These are phyloP conservation scores for Tolypocladium amazonense DNA, from an alignment of 2,329 filamentous ascomycete genomes.

Conservation along the genomic window DNA sequence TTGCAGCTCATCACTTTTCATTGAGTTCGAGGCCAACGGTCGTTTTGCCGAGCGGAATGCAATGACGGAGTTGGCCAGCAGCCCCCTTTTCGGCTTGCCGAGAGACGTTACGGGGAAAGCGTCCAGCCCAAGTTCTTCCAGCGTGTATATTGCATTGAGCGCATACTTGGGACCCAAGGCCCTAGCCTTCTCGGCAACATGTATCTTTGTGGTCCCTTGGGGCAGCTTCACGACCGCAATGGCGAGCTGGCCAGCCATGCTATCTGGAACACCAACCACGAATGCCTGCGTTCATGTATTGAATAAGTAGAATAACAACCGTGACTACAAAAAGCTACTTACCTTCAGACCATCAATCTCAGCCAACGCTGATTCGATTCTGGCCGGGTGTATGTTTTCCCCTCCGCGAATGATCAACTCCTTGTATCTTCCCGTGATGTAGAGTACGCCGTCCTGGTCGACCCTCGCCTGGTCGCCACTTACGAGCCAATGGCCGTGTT, in stretches of 20 bases:
- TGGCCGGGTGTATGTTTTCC: constrained; percentile 30
- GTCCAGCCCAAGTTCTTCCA: constrained; percentile 27
- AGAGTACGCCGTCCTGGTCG: constrained; percentile 23
- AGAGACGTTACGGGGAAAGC: constrained; percentile 29
- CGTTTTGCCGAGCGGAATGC: constrained; percentile 1
- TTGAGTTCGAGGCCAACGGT: not conserved
- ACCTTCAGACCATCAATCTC: constrained; percentile 21
- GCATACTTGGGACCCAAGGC: constrained; percentile 25
- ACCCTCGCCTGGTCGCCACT: constrained; percentile 32
- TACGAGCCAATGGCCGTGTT: constrained; percentile 21
- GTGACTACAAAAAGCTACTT: not conserved
- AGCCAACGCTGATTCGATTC: constrained; percentile 23
- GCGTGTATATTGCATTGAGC: constrained; percentile 27
- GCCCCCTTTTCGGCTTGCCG: constrained; percentile 32
- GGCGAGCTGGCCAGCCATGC: constrained; percentile 34
- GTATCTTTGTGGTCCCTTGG: constrained; percentile 17
- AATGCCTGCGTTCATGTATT: constrained; percentile 17
- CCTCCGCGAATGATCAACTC: constrained; percentile 34
- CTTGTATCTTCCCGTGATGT: constrained; percentile 31
- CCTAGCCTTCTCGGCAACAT: constrained; percentile 18
- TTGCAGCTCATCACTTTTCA: not conserved
- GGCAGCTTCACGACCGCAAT: constrained; percentile 30
- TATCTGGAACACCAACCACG: constrained; percentile 32
- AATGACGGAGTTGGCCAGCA: constrained; percentile 17
- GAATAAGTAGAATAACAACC: no score